Evolutionary conservation across 495 filamentous ascomycete genomes (phyloP), one percentile per base, ranked within the genome.

Genomic region (Choiromyces venosus): DNA sequence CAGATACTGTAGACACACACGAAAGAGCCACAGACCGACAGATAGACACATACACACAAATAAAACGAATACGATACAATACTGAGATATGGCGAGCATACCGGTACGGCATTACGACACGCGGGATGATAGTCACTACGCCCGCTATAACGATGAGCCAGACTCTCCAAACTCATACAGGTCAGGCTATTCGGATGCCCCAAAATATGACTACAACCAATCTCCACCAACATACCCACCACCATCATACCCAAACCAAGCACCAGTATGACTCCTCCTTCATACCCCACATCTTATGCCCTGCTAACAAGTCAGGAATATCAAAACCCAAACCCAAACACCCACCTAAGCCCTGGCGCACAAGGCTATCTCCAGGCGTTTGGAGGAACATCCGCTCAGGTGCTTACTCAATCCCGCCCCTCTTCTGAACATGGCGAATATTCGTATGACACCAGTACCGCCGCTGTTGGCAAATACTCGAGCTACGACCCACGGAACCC

Each of bases 341-440:
- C 37, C 44, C 67, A 68, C 42, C 65, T 52, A 68, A 67, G 39
- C 29, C 68, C 40, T 69, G 75, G 75, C 33, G 74, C 75, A 8
- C 66, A 42, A 66, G 75, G 52, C 16, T 77, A 77, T 67, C 69
- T 72, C 56, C 40, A 69, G 42, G 69, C 69, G 69, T 77, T 77
- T 16, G 74, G 75, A 12, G 67, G 75, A 19, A 69, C 56, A 25
- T 67, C 65, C 40, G 66, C 73, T 44, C 39, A 35, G 44, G 56
- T 29, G 42, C 37, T 37, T 39, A 71, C 37, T 7, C 61, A 37
- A 66, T 61, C 56, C 19, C 56, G n/a, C 37, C 33, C 52, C 25
- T 61, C 52, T 61, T 61, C 52, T 33, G 52, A 33, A 9, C 52
- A 33, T 33, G 52, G 52, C n/a, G 25, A 56, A 56, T 29, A 56